A percentile compares a stretch with the other conserved stretches of the same genome.
These are phyloP conservation scores for Pichia phayaonensis DNA, from an alignment of 805 yeast genomes.

Conservation along the genomic window DNA sequence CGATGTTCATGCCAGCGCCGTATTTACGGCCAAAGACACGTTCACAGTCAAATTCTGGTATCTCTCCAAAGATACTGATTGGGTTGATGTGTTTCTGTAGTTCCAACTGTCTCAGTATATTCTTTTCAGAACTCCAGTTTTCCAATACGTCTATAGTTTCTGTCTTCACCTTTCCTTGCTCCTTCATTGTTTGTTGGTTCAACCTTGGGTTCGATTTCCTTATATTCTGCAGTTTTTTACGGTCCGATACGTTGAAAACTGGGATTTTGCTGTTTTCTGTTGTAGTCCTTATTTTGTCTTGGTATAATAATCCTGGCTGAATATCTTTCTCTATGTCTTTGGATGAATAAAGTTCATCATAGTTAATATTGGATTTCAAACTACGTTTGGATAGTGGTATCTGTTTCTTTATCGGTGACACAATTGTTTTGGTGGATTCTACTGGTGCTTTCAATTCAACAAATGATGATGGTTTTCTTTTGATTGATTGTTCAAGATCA, in stretches of 20 bases:
- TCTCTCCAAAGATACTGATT: conserved; percentile 20
- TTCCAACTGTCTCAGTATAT: background rate
- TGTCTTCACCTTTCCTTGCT: background rate
- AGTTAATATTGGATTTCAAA: background rate
- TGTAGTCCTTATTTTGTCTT: background rate
- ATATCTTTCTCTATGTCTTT: background rate
- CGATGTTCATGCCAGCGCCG: conserved; percentile 19
- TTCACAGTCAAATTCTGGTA: conserved; percentile 16
- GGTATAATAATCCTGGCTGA: background rate
- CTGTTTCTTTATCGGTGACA: background rate
- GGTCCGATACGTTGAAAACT: background rate
- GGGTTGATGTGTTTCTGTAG: conserved; percentile 16
- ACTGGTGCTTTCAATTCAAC: background rate
- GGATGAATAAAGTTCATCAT: background rate
- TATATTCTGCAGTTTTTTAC: background rate
- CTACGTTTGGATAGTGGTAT: background rate
- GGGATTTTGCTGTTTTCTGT: background rate
- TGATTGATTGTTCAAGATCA: background rate
- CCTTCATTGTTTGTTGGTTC: background rate
- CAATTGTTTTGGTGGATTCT: background rate
- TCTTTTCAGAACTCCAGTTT: background rate
- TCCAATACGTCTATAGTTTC: background rate
- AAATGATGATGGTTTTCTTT: background rate
- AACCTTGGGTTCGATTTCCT: background rate
- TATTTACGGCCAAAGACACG: conserved; percentile 20